Evolutionary conservation across 2,329 filamentous ascomycete species (phyloP), one percentile per base, ranked within the genome.

Genomic region (Diaporthe helianthi): DNA sequence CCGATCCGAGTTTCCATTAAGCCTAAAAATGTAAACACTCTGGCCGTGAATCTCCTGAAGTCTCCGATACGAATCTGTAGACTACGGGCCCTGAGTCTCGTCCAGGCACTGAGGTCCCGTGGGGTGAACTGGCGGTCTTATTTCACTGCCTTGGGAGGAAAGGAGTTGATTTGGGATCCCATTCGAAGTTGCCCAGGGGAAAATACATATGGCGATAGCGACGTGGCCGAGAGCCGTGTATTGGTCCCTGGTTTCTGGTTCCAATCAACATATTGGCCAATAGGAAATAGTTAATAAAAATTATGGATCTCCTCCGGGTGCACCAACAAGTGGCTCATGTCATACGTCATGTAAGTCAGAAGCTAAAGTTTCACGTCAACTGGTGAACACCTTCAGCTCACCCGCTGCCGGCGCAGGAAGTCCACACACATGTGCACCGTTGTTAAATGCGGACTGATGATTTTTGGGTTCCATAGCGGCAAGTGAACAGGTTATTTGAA

Each of bases 11-110:
- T 9, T 19, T 24, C 26, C 41, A 63, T 63, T 63, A 49, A 63
- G 58, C 58, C 58, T 63, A 63, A 63, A 49, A 4, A 49, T 24
- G 58, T 29, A 19, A 33, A 33, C 44, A 47, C 33, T 63, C 44
- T 63, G 58, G 29, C 44, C 44, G n/a, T 63, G 7, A 49, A 49
- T 63, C n/a, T n/a, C n/a, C n/a, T n/a, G n/a, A n/a, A n/a, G 58
- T 29, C 8, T 49, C 13, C 19, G 6, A 17, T 6, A 8, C n/a
- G 36, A 22, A 10, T 63, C 13, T 49, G n/a, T 31, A 10, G n/a
- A 15, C 24, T 44, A 12, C 22, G 24, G 54, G 54, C 33, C 26
- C 54, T 41, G 13, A 3, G 33, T n/a, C 22, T 2, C 12, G 13
- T 4, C 12, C 36, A 41, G 4, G 22, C 36, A 4, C 36, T 7